Base-by-base conservation (phyloP, 2,329 filamentous ascomycete species). In the Aspergillus sp. region DNA sequence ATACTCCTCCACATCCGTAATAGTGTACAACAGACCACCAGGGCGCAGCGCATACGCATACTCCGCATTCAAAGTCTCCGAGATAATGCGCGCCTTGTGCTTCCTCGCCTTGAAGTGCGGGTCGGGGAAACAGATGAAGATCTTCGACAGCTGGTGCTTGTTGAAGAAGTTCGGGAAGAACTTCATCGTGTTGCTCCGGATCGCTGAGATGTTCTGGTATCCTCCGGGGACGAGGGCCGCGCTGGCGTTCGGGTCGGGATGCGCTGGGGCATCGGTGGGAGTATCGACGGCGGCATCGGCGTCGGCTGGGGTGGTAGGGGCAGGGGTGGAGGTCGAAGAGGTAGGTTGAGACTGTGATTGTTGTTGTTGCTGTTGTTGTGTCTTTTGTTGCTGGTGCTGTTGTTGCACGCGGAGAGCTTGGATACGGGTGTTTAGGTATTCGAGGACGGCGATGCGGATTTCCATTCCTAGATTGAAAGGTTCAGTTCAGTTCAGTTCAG, bases 71-170 rank as follows among this genome's bases (percentile, higher is more conserved):
- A 99, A 81, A 13, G 92, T 92, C 47, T 90, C 85, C 21, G 91
- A 95, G 2, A 99, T 91, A 69, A 99, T 99, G 41, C 95, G 85
- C 41, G 93, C 93, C 79, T 99, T 99, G 81, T 98, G 95, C 78
- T 99, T 99, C 64, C 94, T 86, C 12, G 91, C 87, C 79, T 99
- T 99, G 83, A 99, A 99, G 78, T 99, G 95, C 61, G 95, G 95
- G 72, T 99, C 95, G 0, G 95, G 95, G 74, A 99, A 99, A 81
- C 95, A 99, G 70, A 99, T 91, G 77, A 99, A 99, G 73, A 98
- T 91, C 74, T 96, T 96, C 64, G 84, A 86, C 13, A 99, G 86
- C 74, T 97, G 93, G 13, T 80, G 82, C 70, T 89, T 90, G 57
- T 79, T 81, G 82, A 99, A 98, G 82, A 97, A 97, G 74, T 99